Percentiles rank a stretch among this genome's conserved stretches.
Conservation (phyloP, 2,329 filamentous ascomycete genomes). For the Epichloe glyceriae region DNA sequence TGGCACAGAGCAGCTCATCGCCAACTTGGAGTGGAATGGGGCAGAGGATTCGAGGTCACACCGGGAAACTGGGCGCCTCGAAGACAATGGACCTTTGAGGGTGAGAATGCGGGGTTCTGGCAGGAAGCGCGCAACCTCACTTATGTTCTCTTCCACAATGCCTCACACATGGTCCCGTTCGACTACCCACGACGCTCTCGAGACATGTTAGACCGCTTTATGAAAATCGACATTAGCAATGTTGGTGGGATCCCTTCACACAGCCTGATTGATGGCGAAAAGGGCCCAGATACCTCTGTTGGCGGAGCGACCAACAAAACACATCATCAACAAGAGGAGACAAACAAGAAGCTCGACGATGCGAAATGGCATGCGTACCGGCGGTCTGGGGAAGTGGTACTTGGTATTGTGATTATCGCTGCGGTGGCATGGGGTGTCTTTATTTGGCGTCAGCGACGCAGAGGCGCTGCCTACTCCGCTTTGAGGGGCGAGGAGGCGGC, state of each 20-base stretch:
- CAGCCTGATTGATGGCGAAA: constrained; percentile 74
- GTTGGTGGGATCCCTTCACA: constrained; percentile 74
- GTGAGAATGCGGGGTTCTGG: constrained; percentile 76
- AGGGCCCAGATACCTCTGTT: constrained; percentile 63
- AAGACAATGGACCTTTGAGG: constrained; percentile 88
- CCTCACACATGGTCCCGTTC: constrained; percentile 96
- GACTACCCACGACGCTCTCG: constrained; percentile 75
- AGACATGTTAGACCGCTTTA: constrained; percentile 96
- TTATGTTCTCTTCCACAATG: constrained; percentile 90
- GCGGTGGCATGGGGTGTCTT: constrained; percentile 64
- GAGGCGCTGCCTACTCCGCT: constrained; percentile 40
- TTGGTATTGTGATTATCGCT: constrained; percentile 67
- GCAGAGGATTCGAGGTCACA: constrained; percentile 77
- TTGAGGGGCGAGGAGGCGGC: constrained; percentile 27
- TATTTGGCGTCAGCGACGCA: constrained; percentile 49
- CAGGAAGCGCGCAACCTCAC: constrained; percentile 91
- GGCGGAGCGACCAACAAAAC: constrained; percentile 49
- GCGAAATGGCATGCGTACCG: constrained; percentile 85
- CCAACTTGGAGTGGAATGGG: constrained; percentile 88
- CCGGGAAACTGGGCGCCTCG: constrained; percentile 87
- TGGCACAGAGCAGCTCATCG: constrained; percentile 82
- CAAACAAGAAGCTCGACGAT: constrained; percentile 60
- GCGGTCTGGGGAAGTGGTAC: constrained; percentile 72
- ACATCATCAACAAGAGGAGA: constrained; percentile 39
- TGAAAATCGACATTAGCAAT: constrained; percentile 78